These are phyloP conservation scores for Sedum album DNA, from an alignment of 164 flowering plant genomes.

Conservation along the genomic window DNA sequence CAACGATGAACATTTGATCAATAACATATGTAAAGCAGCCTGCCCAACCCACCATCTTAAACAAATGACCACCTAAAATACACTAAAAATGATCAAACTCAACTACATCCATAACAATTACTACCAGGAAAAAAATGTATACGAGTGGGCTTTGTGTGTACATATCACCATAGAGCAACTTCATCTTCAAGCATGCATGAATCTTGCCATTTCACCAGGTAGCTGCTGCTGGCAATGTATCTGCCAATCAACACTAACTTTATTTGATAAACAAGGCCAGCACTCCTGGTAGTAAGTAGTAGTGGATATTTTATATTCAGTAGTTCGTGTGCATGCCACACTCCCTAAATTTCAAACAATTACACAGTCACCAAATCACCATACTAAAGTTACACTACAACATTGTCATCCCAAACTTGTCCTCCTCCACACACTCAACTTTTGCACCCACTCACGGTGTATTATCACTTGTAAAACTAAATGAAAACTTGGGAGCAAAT, in stretches of 20 bases:
- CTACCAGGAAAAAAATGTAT: not conserved
- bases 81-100: too few species aligned
- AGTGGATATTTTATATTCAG: not conserved
- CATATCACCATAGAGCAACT: not conserved
- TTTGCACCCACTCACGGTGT: conserved; percentile 8
- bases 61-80: too few species aligned
- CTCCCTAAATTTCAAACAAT: not conserved
- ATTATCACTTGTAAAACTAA: not conserved
- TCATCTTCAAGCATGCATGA: not conserved
- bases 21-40: too few species aligned
- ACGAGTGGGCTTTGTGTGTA: conserved; percentile 2
- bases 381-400: not conserved
- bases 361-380: not conserved
- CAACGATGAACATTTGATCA: too few species aligned
- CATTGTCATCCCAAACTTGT: not conserved
- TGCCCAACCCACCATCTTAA: too few species aligned
- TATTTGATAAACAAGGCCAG: not conserved
- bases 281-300: not conserved
- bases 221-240: not conserved
- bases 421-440: not conserved
- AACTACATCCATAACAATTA: too few species aligned
- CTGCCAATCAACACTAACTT: not conserved
- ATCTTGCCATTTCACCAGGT: not conserved
- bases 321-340: not conserved
- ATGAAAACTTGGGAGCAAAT: not conserved